Percentiles rank a stretch among this genome's conserved stretches.
phyloP scores from a whole-genome alignment of 306 rosid species.

The Acacia melanoxylon region DNA sequence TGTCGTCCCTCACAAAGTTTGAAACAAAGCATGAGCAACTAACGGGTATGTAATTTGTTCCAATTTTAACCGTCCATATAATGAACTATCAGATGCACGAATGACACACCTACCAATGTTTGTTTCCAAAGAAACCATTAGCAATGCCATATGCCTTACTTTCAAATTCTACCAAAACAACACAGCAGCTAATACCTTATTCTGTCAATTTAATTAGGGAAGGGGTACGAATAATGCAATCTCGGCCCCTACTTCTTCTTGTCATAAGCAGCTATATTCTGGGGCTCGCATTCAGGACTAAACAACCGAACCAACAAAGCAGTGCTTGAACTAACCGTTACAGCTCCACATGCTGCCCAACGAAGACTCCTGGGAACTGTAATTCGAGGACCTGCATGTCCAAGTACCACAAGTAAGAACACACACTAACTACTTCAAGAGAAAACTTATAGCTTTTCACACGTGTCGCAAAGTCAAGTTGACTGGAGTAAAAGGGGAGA shows the following conservation, averaged over 20 bases:
- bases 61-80: not conserved
- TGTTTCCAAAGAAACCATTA: not conserved
- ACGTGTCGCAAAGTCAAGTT: not conserved
- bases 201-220: not conserved
- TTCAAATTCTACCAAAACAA: not conserved
- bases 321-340: slow-evolving; percentile 67
- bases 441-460: not conserved
- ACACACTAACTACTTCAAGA: not conserved
- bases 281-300: slow-evolving; percentile 98
- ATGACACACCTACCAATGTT: not conserved
- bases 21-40: not conserved
- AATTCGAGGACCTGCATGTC: slow-evolving; percentile 78
- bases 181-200: not conserved
- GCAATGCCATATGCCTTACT: not conserved
- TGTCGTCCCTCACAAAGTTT: not conserved
- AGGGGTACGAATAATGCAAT: not conserved
- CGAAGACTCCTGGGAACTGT: slow-evolving; percentile 80
- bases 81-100: not conserved
- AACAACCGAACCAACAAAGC: slow-evolving; percentile 84
- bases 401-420: slow-evolving; percentile 18
- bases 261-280: slow-evolving; percentile 93
- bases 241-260: slow-evolving; percentile 44
- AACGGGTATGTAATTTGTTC: not conserved
- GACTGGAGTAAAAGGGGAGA: too few relatives aligned
- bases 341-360: slow-evolving; percentile 91